Evolutionary conservation across 139 green algal species (phyloP), one percentile per base, ranked within the genome.

Genomic region (Picochlorum sp.): DNA sequence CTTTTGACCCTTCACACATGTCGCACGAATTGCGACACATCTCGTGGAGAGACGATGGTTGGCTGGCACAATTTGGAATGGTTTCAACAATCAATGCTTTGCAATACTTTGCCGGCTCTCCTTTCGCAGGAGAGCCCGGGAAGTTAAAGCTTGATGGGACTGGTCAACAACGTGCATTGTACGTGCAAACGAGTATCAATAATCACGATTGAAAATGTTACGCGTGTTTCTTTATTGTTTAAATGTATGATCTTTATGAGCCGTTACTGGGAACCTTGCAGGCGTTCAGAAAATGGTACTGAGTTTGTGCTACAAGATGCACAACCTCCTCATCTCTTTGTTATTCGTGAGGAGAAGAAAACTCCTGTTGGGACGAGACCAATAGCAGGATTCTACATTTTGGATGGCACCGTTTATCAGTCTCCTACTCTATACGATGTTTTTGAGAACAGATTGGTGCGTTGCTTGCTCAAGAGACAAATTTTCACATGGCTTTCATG

Each of bases 381-480:
- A 6, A 57, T 72, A 3, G 71, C 70, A 7, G 76, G 68, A 30
- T 94, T 89, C 74, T 92, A 94, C 33, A 69, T 94, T 8, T 68
- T 94, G 7, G 78, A 90, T 40, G 82, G 82, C 32, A 66, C 57
- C 37, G 67, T 87, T 8, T 94, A 88, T 60, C 86, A 95, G 63
- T 79, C 86, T 2, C 86, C 86, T 4, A 75, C 72, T 7, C 72
- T 94, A 44, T 72, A 93, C 35, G 76, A 64, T 2, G 78, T 72
- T 4, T 50, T 94, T 22, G 71, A 62, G 13, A 63, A 69, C 0
- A 69, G 84, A 16, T 66, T 89, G 55, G 65, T 77, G 28, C 30
- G 72, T 1, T 24, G 9, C n/a, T 12, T 50, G 7, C 14, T n/a
- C 22, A 18, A 18, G 7, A 45, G n/a, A 24, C 39, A 18, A 45